These are phyloP conservation scores for Esteya vermicola DNA, from an alignment of 2,329 filamentous ascomycete genomes.

Conservation along the genomic window DNA sequence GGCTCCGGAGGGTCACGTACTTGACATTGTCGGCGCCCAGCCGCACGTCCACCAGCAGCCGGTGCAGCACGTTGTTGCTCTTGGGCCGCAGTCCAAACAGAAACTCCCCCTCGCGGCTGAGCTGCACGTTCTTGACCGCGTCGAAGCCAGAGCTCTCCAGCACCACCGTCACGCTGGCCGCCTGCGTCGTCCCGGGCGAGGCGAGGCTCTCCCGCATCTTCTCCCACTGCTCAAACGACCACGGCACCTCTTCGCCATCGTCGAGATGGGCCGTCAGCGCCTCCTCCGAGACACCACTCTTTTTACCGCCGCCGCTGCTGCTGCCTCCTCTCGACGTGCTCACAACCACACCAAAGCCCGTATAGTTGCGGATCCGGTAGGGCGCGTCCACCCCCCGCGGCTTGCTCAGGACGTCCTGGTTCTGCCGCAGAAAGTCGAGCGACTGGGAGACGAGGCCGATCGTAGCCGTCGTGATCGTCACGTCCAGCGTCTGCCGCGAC, in stretches of 20 bases:
- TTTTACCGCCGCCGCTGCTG: too few relatives aligned
- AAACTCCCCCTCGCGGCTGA: conserved; percentile 89
- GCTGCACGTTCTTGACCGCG: conserved; percentile 68
- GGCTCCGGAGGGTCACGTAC: conserved; percentile 89
- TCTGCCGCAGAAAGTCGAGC: conserved; percentile 72
- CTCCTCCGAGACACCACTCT: too few relatives aligned
- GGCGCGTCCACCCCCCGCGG: conserved; percentile 83
- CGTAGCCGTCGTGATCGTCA: conserved; percentile 84
- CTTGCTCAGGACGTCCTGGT: conserved; percentile 87
- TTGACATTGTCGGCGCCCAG: conserved; percentile 94
- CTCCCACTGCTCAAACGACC: conserved; percentile 94
- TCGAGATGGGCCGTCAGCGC: conserved; percentile 63
- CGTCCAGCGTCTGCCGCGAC: conserved; percentile 80
- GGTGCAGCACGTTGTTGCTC: conserved; percentile 72
- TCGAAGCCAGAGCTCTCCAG: conserved; percentile 94
- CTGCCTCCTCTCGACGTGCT: conserved; percentile 58
- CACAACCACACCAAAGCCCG: conserved; percentile 77
- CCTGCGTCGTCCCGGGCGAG: conserved; percentile 69
- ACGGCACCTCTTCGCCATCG: conserved; percentile 84
- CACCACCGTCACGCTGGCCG: conserved; percentile 60
- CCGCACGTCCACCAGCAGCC: conserved; percentile 80
- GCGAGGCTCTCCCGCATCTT: conserved; percentile 90
- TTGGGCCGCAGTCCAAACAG: conserved; percentile 82
- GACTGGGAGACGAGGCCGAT: conserved; percentile 92
- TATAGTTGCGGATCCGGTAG: conserved; percentile 89